phyloP scores from a whole-genome alignment of 108 stramenopile species.

The Skeletonema marinoi region DNA sequence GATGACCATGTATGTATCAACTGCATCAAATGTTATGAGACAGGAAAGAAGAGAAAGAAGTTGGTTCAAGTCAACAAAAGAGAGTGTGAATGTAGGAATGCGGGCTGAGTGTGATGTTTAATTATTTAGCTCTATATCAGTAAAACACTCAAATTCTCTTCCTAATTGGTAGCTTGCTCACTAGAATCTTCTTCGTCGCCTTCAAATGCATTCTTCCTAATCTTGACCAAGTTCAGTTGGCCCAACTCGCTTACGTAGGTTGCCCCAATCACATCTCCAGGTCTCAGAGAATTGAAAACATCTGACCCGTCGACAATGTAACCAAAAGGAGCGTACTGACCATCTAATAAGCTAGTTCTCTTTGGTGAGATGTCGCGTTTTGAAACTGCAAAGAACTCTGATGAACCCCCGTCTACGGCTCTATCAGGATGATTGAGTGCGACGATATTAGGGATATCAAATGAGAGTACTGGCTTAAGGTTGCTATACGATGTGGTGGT shows the following conservation, averaged over 20 bases:
- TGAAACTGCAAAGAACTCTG: slow-evolving; percentile 77
- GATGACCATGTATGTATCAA: slow-evolving; percentile 18
- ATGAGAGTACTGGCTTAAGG: slow-evolving; percentile 70
- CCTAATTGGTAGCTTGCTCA: slow-evolving; percentile 8
- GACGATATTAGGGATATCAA: slow-evolving; percentile 77
- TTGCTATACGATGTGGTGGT: slow-evolving; percentile 21
- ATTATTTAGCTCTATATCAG: not conserved
- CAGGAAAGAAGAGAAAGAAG: slow-evolving; percentile 34
- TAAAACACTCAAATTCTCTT: not conserved
- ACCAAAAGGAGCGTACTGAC: slow-evolving; percentile 85
- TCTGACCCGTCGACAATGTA: slow-evolving; percentile 76
- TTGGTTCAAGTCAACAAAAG: slow-evolving; percentile 22
- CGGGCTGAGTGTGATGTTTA: not conserved
- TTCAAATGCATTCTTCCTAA: slow-evolving; percentile 59
- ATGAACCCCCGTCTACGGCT: slow-evolving; percentile 74
- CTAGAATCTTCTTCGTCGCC: slow-evolving; percentile 22
- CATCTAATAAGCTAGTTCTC: slow-evolving; percentile 60
- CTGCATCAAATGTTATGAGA: slow-evolving; percentile 20
- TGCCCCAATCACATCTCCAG: slow-evolving; percentile 76
- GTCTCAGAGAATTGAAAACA: slow-evolving; percentile 61
- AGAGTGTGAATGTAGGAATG: not conserved
- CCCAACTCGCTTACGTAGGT: slow-evolving; percentile 81
- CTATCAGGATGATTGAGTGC: slow-evolving; percentile 84
- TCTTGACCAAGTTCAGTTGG: slow-evolving; percentile 75
- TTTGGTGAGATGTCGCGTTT: slow-evolving; percentile 47